Conservation (phyloP, 129 eudicot species). For the Daucus carota region DH1_v3.0 NC_030387.2:30090001-30090500, state of each 20-base stretch:
- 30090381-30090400: not conserved
- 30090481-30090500: not conserved
- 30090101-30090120: no score
- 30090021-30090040: not conserved
- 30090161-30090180: no score
- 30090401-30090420: not conserved
- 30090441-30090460: not conserved
- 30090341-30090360: not conserved
- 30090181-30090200: no score
- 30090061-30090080: no score
- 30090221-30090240: no score
- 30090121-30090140: no score
- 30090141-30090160: no score
- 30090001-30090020: not conserved
- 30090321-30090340: not conserved
- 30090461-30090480: not conserved
- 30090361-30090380: not conserved
- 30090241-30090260: no score
- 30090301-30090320: not conserved
- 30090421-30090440: not conserved
- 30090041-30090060: no score
- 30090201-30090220: no score
- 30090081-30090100: no score
- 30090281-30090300: not conserved
- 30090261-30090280: no score